These are phyloP conservation scores for Dionaea muscipula DNA, from an alignment of 179 eudicot genomes.

Conservation along the genomic window DNA sequence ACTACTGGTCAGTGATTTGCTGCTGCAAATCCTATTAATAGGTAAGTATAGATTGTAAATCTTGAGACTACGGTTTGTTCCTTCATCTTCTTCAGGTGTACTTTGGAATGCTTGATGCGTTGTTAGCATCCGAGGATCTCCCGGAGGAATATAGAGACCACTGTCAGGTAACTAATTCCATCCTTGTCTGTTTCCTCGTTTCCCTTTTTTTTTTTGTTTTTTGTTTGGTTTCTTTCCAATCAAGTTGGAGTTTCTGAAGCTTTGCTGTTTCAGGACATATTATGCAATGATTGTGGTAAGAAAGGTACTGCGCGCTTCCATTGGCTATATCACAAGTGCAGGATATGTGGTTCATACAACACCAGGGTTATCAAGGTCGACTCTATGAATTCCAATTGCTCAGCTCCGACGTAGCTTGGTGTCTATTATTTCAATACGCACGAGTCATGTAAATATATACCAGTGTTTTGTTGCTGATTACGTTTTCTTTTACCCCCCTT, in stretches of 20 bases:
- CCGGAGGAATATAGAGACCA: conserved; percentile 77
- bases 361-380: conserved; percentile 59
- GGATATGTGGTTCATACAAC: conserved; percentile 75
- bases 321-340: conserved; percentile 96
- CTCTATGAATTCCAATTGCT: conserved; percentile 16
- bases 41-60: too few relatives aligned
- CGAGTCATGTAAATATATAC: conserved; percentile 5
- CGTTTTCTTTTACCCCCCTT: too few relatives aligned
- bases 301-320: conserved; percentile 77
- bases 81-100: conserved; percentile 36
- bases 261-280: conserved; percentile 44
- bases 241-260: conserved; percentile 3
- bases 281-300: conserved; percentile 84
- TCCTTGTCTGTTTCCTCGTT: neutral
- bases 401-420: conserved; percentile 7
- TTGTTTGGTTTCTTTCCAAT: too few relatives aligned
- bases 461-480: too few relatives aligned
- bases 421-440: neutral
- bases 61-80: too few relatives aligned
- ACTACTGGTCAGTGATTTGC: too few relatives aligned
- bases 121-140: conserved; percentile 76
- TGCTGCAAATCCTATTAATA: too few relatives aligned
- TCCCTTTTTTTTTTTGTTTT: neutral
- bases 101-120: conserved; percentile 87
- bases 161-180: conserved; percentile 45